Evolutionary conservation across 768 basidiomycete genomes (phyloP), one percentile per base, ranked within the genome.

Genomic region (Boletales sp.): DNA sequence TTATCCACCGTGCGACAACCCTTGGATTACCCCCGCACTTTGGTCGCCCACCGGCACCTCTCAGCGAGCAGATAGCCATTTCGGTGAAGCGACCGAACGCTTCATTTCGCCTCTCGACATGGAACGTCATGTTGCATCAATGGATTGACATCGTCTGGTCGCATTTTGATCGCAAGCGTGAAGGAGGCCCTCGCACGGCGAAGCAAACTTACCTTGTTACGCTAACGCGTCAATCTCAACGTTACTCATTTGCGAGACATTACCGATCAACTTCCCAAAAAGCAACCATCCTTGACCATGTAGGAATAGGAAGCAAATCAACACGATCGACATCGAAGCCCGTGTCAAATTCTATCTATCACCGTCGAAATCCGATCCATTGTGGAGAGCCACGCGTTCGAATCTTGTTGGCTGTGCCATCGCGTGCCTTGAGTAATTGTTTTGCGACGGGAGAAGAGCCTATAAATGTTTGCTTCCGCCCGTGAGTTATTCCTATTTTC

Each of bases 251-350:
- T 37, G 21, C 37, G 36, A 34, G 48, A 54, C 41, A 32, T 41
- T 46, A 21, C 46, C 44, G 52, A 50, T 60, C 55, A 35, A 36
- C 28, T 57, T 55, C 46, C 57, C 42, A 28, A 28, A 63, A 62
- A 55, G 43, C 47, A 48, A 62, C 49, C 36, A 50, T 41, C 54
- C 54, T 50, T 59, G 50, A 17, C 19, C 39, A 17, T 42, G 56
- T 31, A 59, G 53, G 51, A 62, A 56, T 28, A 14, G 40, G 52
- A 59, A 53, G 50, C 32, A 19, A 36, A 56, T 64, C 51, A 55
- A 28, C 8, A 17, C 39, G 63, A 64, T 63, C 63, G 63, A 60
- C 57, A 39, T 53, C 62, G 57, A 62, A 59, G 57, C 50, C 18
- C 38, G 43, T 32, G 33, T 45, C 45, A 49, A 38, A 55, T 51